Evolutionary conservation across 139 green algal species (phyloP), one percentile per base, ranked within the genome.

Genomic region (Edaphochlamys debaryana): DNA sequence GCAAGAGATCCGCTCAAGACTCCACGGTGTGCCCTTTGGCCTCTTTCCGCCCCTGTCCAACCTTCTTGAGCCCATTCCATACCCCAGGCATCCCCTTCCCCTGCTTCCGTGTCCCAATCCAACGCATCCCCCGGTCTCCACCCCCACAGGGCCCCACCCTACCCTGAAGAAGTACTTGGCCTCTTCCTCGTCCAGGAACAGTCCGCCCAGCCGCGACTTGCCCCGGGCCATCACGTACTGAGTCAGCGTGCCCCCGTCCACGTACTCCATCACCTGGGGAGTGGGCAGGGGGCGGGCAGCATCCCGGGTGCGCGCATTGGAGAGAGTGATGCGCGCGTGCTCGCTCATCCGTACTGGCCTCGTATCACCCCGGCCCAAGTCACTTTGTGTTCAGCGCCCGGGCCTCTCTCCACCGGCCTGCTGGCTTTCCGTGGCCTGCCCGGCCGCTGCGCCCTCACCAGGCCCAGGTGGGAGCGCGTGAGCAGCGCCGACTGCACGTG

Each of bases 81-180:
- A n/a, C n/a, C n/a, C n/a, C n/a, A n/a, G n/a, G n/a, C n/a, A n/a
- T n/a, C n/a, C n/a, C n/a, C 45, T 13, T 54, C 11, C 45, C 45
- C 45, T 54, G 45, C 45, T 54, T 13, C 45, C 45, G 13, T 9
- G 45, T 54, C 45, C 58, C 27, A 9, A 9, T 66, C 58, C 58
- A 36, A 1, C 25, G 2, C 27, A 45, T 30, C 15, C n/a, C 20
- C 29, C 45, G 7, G 38, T n/a, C n/a, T n/a, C n/a, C n/a, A n/a
- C n/a, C n/a, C n/a, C n/a, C n/a, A n/a, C n/a, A n/a, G n/a, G n/a
- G 32, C 36, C 38, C 73, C 73, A 20, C 27, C 87, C 37, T 50
- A 91, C 87, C 78, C 60, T 94, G 82, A 98, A 96, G 80, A 98
- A 96, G 85, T 96, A 98, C 0, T 93, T 85, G 1, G 95, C 95